A percentile compares a stretch with the other conserved stretches of the same genome.
Conservation (phyloP, 2,329 filamentous ascomycete species). For the Lasiodiplodia sp. region DNA sequence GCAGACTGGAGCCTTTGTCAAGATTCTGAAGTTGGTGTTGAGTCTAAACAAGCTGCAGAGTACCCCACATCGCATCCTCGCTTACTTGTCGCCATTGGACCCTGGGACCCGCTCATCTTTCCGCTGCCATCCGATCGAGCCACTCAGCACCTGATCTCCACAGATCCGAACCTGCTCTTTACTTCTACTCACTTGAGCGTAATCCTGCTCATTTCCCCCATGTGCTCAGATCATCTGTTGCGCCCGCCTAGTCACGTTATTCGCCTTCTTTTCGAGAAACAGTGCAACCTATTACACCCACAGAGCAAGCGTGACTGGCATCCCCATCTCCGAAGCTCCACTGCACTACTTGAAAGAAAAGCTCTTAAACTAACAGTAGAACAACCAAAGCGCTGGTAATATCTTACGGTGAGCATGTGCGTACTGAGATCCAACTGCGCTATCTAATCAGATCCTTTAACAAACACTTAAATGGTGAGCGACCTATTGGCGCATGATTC, state of each 20-base stretch:
- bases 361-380: not conserved
- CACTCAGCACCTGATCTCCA: not conserved
- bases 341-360: not conserved
- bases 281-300: not conserved
- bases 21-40: not conserved
- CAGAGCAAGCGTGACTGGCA: not conserved
- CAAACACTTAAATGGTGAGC: constrained; percentile 49
- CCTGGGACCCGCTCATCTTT: constrained; percentile 2
- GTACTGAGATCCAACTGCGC: constrained; percentile 55
- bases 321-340: not conserved
- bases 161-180: not conserved
- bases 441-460: constrained; percentile 52
- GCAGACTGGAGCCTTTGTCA: not conserved
- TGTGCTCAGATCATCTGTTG: not conserved
- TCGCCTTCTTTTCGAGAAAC: not conserved
- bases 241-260: not conserved
- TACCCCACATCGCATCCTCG: constrained; percentile 1
- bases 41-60: not conserved
- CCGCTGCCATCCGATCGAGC: constrained; percentile 10
- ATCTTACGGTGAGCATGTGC: constrained; percentile 38
- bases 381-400: not conserved
- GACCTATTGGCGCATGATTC: constrained; percentile 35
- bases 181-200: not conserved
- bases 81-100: constrained; percentile 4
- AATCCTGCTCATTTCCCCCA: not conserved